A percentile compares a stretch with the other conserved stretches of the same genome.
These are phyloP conservation scores for Tricholomella constricta DNA, from an alignment of 768 basidiomycete species.

Conservation along the genomic window DNA sequence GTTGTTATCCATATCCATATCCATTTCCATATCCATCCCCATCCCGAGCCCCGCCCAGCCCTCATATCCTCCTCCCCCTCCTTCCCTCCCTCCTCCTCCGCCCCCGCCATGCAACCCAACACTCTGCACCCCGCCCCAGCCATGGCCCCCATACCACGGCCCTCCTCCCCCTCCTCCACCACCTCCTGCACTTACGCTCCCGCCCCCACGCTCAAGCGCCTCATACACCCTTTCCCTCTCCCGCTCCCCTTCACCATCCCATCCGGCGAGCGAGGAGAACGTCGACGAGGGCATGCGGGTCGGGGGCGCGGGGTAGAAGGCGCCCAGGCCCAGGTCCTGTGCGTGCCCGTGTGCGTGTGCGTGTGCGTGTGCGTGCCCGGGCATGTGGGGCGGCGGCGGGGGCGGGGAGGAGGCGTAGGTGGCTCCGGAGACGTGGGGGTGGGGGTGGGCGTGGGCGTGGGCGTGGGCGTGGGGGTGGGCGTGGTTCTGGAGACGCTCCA, in stretches of 20 bases:
- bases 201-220: neutral
- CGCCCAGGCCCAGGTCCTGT: neutral
- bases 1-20: too few species aligned
- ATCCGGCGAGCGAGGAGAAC: neutral
- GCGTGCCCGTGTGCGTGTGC: neutral
- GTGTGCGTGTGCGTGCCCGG: neutral
- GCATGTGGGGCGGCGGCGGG: too few species aligned
- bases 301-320: neutral
- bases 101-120: neutral
- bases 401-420: too few species aligned
- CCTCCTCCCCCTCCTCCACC: too few species aligned
- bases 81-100: too few species aligned
- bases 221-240: neutral
- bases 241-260: neutral
- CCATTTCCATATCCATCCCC: too few species aligned
- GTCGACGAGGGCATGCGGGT: neutral
- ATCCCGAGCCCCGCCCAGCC: too few species aligned
- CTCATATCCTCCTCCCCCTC: too few species aligned
- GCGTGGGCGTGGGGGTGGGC: neutral
- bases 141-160: neutral
- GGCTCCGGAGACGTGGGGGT: too few species aligned
- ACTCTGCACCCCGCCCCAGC: neutral
- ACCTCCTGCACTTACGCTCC: neutral
- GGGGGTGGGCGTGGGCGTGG: too few species aligned
- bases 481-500: too few species aligned